Percentiles rank a stretch among this genome's conserved stretches.
These are phyloP conservation scores for Marchantia polymorpha DNA, from an alignment of 225 moss, liverwort and hornwort species.

Conservation along the genomic window DNA sequence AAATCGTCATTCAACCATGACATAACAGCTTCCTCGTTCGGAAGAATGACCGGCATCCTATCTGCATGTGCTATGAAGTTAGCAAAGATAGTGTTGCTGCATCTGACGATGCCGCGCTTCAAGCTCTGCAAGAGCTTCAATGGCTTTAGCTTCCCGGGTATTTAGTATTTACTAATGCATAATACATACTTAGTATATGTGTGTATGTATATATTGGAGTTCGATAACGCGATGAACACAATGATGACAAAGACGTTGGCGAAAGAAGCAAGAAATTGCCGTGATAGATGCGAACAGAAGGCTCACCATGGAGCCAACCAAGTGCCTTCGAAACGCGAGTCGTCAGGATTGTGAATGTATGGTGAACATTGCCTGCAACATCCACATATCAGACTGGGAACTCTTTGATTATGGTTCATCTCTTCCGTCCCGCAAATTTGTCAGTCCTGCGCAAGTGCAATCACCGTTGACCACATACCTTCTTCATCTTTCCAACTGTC, in stretches of 20 bases:
- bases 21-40: constrained; percentile 52
- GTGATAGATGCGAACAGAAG: neutral
- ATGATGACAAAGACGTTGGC: too few relatives aligned
- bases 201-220: too few relatives aligned
- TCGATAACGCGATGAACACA: too few relatives aligned
- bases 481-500: constrained; percentile 87
- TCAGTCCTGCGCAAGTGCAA: neutral
- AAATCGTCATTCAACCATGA: constrained; percentile 80
- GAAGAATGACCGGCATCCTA: constrained; percentile 94
- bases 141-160: neutral
- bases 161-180: too few relatives aligned
- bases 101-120: neutral
- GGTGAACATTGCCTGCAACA: constrained; percentile 51
- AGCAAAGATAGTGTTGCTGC: neutral
- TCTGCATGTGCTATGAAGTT: constrained; percentile 40
- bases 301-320: constrained; percentile 96
- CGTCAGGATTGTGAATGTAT: constrained; percentile 86
- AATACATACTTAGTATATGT: too few relatives aligned
- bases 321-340: constrained; percentile 81
- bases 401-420: neutral
- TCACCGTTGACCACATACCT: constrained; percentile 30
- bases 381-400: neutral
- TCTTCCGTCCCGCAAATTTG: neutral
- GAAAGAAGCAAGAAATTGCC: neutral
- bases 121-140: neutral